A percentile compares a stretch with the other conserved stretches of the same genome.
Conservation (phyloP, 148 eudicot species). For the Dysphania ambrosioides region DNA sequence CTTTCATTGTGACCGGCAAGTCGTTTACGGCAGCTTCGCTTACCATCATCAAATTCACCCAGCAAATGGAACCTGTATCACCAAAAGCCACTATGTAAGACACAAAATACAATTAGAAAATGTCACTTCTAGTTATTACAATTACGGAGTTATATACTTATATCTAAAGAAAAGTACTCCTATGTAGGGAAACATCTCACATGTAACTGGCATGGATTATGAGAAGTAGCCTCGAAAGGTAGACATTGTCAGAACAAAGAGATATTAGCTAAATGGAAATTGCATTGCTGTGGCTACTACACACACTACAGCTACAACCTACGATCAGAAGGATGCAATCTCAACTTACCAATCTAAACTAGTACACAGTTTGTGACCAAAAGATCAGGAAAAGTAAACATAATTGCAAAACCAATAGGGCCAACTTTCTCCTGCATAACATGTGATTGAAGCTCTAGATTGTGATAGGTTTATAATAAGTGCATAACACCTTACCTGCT, state of each 20-base stretch:
- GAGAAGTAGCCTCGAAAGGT: neutral
- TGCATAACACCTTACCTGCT: slow-evolving; percentile 67
- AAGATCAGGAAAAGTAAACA: neutral
- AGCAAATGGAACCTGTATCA: slow-evolving; percentile 73
- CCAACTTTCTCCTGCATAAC: neutral
- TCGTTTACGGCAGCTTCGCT: slow-evolving; percentile 92
- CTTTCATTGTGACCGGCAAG: slow-evolving; percentile 92
- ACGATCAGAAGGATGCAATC: neutral
- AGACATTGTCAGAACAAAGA: neutral
- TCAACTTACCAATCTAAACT: neutral
- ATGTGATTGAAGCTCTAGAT: neutral
- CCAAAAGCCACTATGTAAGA: slow-evolving; percentile 11
- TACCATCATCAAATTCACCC: slow-evolving; percentile 84
- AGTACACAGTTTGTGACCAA: neutral
- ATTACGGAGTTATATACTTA: too few species aligned
- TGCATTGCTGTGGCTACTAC: too few species aligned
- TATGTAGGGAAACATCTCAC: too few species aligned
- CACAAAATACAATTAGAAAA: neutral
- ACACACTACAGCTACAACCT: neutral
- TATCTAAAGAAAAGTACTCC: too few species aligned
- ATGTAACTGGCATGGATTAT: neutral
- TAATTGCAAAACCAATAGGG: neutral
- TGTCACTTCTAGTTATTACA: neutral
- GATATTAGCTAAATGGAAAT: too few species aligned
- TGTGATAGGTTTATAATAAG: neutral